phyloP scores from a whole-genome alignment of 129 eudicot genomes.

The Silybum marianum region DNA sequence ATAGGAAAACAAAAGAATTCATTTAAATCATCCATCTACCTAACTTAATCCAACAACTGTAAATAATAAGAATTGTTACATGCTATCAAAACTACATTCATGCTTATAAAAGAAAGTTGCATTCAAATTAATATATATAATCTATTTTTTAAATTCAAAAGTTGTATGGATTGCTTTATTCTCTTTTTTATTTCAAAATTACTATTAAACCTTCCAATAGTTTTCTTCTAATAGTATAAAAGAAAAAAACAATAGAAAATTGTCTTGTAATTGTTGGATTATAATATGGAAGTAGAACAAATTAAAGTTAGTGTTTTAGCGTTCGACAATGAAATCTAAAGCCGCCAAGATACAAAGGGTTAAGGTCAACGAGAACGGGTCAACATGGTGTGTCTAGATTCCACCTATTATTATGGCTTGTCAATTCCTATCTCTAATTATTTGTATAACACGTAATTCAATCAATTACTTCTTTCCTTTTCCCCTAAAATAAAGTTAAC shows the following conservation, averaged over 20 bases:
- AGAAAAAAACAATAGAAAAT: background rate
- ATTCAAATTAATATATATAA: too few species aligned
- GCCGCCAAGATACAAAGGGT: constrained; percentile 28
- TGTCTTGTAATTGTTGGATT: background rate
- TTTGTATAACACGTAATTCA: background rate
- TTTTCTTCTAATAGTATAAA: background rate
- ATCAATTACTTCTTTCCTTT: constrained; percentile 27
- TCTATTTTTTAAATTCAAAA: too few species aligned
- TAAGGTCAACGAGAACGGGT: constrained; percentile 34
- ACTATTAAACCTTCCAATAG: background rate
- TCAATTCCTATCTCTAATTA: background rate
- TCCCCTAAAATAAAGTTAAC: background rate
- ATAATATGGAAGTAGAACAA: constrained; percentile 6
- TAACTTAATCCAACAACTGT: background rate
- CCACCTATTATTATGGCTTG: constrained; percentile 19
- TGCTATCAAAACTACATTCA: background rate
- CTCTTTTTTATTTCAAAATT: background rate
- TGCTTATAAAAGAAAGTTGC: too few species aligned
- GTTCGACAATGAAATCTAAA: constrained; percentile 3
- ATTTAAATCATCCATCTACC: background rate
- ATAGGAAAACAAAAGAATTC: too few species aligned
- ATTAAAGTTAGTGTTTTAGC: background rate
- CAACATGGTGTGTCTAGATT: constrained; percentile 30
- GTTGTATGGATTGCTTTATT: too few species aligned
- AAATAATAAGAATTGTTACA: too few species aligned